Base-by-base conservation (phyloP, 768 basidiomycete species). In the Amanita muscaria region DNA sequence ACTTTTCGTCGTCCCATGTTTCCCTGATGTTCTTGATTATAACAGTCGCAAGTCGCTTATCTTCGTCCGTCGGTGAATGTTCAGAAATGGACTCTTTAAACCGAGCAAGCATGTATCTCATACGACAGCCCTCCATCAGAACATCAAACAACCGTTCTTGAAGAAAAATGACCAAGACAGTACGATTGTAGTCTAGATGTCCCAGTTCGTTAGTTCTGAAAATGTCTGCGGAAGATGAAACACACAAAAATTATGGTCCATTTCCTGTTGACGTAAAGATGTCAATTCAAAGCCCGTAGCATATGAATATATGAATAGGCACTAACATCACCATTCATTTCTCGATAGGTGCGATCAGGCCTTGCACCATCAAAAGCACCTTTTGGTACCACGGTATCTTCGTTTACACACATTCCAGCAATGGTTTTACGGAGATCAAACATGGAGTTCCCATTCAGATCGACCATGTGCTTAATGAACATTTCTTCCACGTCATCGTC, bases 361-460 rank as follows among this genome's bases (percentile, higher is more conserved):
- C n/a, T n/a, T n/a, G 25, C 42, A 21, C 51, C 61, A 24, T 68
- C 58, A 48, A 71, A 69, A 0, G 61, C 53, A 34, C 66, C 47
- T 30, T 54, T 53, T 0, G 65, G 66, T 21, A 70, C 56, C 12
- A 69, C 51, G 29, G 56, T 53, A 9, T 57, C 52, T 23, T 57
- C 45, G 1, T 51, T 44, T 6, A 68, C 18, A 1, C 44, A 22
- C 4, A 65, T 49, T n/a, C n/a, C n/a, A n/a, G n/a, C n/a, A n/a
- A n/a, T 46, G 7, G 44, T 42, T 3, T 53, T 19, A 8, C 16
- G 8, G 38, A 25, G 3, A n/a, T 47, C 32, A 10, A 58, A 23
- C 14, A 59, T 35, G 14, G 46, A 23, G 8, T 32, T 39, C 8
- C 66, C 67, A 15, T 61, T 51, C 22, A 73, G 48, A 33, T 63